These are phyloP conservation scores for Tolypocladium amazonense DNA, from an alignment of 2,329 filamentous ascomycete genomes.

Conservation along the genomic window DNA sequence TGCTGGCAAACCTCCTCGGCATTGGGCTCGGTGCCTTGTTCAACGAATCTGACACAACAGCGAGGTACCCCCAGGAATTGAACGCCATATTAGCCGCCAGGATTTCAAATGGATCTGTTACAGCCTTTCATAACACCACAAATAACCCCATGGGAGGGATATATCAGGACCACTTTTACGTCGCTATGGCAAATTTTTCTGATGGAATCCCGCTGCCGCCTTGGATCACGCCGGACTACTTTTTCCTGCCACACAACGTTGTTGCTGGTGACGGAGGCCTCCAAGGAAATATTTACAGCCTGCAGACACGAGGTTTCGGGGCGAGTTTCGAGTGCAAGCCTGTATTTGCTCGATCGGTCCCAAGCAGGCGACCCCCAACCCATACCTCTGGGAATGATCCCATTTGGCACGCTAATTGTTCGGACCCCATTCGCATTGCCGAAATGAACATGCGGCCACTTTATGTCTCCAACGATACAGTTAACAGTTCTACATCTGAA, in stretches of 20 bases:
- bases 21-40: slow-evolving; percentile 42
- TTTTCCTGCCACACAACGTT: slow-evolving; percentile 34
- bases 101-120: background rate
- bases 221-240: slow-evolving; percentile 34
- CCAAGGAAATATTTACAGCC: slow-evolving; percentile 2
- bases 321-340: slow-evolving; percentile 11
- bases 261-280: background rate
- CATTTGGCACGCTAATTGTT: too few relatives aligned
- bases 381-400: too few relatives aligned
- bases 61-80: background rate
- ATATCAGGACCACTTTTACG: slow-evolving; percentile 10
- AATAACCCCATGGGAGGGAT: background rate
- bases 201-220: slow-evolving; percentile 30
- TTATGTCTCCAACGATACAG: too few relatives aligned
- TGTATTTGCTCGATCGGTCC: background rate
- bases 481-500: too few relatives aligned
- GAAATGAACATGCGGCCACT: too few relatives aligned
- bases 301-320: slow-evolving; percentile 17
- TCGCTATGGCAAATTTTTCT: slow-evolving; percentile 33
- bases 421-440: too few relatives aligned
- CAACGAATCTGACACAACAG: slow-evolving; percentile 17
- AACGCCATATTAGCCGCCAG: background rate
- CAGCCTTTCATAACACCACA: background rate
- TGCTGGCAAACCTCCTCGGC: slow-evolving; percentile 42
- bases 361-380: background rate